Evolutionary conservation across 768 basidiomycete genomes (phyloP), one percentile per base, ranked within the genome.

Genomic region (Lanmaoa pseudosensibilis): DNA sequence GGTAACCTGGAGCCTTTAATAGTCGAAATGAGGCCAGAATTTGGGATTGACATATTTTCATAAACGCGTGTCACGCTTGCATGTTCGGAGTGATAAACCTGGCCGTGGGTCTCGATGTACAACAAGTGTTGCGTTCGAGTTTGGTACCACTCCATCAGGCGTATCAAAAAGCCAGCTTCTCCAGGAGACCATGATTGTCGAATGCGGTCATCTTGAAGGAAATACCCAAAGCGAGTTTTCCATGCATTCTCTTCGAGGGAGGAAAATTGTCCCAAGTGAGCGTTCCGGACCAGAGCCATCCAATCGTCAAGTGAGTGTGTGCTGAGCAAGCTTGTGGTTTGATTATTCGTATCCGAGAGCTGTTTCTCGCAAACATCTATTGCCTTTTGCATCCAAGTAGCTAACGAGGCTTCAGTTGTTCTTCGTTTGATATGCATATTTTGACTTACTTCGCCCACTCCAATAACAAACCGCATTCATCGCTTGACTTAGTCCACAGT

Each of bases 401-500:
- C 64, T 63, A 50, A 61, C 36, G 41, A 25, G 2, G 23, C 27
- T 53, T 68, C 44, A 55, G 59, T 45, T 16, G 11, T 38, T 51
- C 34, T 38, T 50, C 50, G 9, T n/a, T 59, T 11, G 10, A 46
- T 38, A 52, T 19, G 3, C 6, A 3, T 37, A 21, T 38, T 69
- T 64, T 52, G 25, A 40, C 65, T 57, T 48, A 73, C 67, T n/a
- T 71, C 74, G 43, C 65, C 76, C 55, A 71, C 67, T 44, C 78
- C 78, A 82, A 60, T 78, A 76, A 59, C 80, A 82, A 12, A 82
- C 67, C 0, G 81, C 75, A 50, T 70, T 74, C 37, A 77, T 73
- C 15, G 81, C 73, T 51, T 76, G 78, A 45, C 68, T 74, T n/a
- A 80, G 60, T 18, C 80, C 80, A 56, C 79, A 80, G 15, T 79